Conservation (phyloP, 2,329 filamentous ascomycete species). For the Teratosphaeria zuluensis region DNA sequence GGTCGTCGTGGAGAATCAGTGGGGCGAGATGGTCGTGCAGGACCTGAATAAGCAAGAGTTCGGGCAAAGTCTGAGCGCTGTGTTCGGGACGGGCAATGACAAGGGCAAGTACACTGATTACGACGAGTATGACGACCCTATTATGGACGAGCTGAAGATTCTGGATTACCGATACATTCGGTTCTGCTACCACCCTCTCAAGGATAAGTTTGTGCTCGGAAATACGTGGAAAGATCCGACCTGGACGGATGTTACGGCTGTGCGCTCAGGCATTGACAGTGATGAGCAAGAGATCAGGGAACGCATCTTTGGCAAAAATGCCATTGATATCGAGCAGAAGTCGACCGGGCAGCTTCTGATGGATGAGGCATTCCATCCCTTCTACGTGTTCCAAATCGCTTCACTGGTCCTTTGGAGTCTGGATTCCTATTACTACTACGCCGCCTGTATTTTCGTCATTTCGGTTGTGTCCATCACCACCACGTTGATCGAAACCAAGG, state of each 20-base stretch:
- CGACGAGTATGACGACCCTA: slow-evolving; percentile 63
- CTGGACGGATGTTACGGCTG: slow-evolving; percentile 66
- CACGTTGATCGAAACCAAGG: slow-evolving; percentile 80
- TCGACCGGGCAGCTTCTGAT: slow-evolving; percentile 70
- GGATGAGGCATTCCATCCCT: slow-evolving; percentile 94
- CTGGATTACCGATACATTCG: slow-evolving; percentile 91
- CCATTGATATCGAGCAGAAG: slow-evolving; percentile 91
- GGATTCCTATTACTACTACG: slow-evolving; percentile 97
- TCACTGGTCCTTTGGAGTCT: slow-evolving; percentile 90
- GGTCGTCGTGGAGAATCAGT: slow-evolving; percentile 96
- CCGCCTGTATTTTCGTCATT: slow-evolving; percentile 86
- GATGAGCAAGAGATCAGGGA: slow-evolving; percentile 80
- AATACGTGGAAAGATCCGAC: slow-evolving; percentile 89
- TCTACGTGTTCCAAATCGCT: slow-evolving; percentile 95
- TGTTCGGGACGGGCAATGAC: slow-evolving; percentile 54
- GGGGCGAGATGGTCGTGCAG: slow-evolving; percentile 82
- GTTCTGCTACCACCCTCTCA: slow-evolving; percentile 79
- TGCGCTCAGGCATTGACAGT: slow-evolving; percentile 72
- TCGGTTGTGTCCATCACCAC: slow-evolving; percentile 85
- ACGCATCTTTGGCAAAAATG: slow-evolving; percentile 77
- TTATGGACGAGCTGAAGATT: slow-evolving; percentile 63
- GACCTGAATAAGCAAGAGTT: slow-evolving; percentile 51
- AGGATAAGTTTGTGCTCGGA: slow-evolving; percentile 78
- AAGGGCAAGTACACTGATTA: slow-evolving; percentile 60
- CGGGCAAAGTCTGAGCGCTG: slow-evolving; percentile 53